A percentile compares a stretch with the other conserved stretches of the same genome.
These are phyloP conservation scores for Saccharomycopsis oosterbeekiorum DNA, from an alignment of 805 yeast genomes.

Conservation along the genomic window DNA sequence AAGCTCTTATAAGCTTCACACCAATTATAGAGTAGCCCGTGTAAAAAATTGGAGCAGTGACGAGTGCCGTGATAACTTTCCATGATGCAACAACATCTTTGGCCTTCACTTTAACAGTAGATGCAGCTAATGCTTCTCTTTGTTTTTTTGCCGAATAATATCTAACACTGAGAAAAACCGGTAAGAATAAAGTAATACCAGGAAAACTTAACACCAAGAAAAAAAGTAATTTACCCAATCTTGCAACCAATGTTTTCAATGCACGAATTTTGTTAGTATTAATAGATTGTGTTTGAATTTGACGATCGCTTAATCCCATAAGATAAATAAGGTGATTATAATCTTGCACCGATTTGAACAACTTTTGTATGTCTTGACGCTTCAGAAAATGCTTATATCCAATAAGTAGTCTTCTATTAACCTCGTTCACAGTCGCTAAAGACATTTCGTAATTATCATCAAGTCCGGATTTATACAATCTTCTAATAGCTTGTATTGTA, in stretches of 20 bases:
- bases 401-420: conserved; percentile 75
- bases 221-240: conserved; percentile 46
- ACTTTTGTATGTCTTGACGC: conserved; percentile 52
- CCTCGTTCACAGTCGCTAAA: conserved; percentile 75
- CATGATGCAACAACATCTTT: conserved; percentile 95
- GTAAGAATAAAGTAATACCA: conserved; percentile 79
- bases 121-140: conserved; percentile 66
- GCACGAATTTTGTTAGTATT: conserved; percentile 10
- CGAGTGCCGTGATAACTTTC: conserved; percentile 86
- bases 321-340: conserved; percentile 60
- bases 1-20: conserved; percentile 25
- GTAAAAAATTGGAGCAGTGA: conserved; percentile 80
- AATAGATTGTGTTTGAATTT: conserved; percentile 23
- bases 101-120: conserved; percentile 85
- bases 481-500: conserved; percentile 85
- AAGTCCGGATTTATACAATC: conserved; percentile 57
- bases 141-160: conserved; percentile 66
- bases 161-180: conserved; percentile 76
- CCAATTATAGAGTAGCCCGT: conserved; percentile 66
- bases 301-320: conserved; percentile 57
- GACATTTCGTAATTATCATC: conserved; percentile 61
- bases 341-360: conserved; percentile 52
- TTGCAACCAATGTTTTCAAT: conserved; percentile 36
- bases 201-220: conserved; percentile 67
- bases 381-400: conserved; percentile 72